These are phyloP conservation scores for Fraxinus angustifolia DNA, from an alignment of 305 asterid species.

Conservation along the genomic window DNA sequence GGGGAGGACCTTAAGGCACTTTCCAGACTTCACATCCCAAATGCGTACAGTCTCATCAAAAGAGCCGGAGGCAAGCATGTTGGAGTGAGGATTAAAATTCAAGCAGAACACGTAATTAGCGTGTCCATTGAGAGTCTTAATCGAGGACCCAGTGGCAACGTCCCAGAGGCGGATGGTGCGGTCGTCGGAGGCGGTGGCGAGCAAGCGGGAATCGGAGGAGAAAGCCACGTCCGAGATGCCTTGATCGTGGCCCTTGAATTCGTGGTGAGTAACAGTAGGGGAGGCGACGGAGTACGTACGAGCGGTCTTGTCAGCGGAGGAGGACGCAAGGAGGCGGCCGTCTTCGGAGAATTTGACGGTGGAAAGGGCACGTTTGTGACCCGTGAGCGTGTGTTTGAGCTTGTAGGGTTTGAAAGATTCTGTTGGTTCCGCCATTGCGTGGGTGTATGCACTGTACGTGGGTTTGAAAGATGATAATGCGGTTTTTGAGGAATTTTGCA, in stretches of 20 bases:
- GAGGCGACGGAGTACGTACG: conserved; percentile 55
- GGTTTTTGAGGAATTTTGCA: neutral
- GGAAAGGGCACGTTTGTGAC: conserved; percentile 74
- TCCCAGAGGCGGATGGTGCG: conserved; percentile 84
- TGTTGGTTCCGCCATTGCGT: conserved; percentile 34
- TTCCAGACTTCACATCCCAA: conserved; percentile 95
- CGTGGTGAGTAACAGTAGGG: conserved; percentile 42
- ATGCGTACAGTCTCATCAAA: conserved; percentile 90
- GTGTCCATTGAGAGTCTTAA: conserved; percentile 82
- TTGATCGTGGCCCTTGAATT: conserved; percentile 68
- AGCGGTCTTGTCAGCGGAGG: conserved; percentile 87
- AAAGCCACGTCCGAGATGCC: conserved; percentile 85
- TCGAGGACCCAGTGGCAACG: conserved; percentile 60
- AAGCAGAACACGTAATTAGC: conserved; percentile 83
- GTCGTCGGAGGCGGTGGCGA: conserved; percentile 96
- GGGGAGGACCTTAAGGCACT: conserved; percentile 85
- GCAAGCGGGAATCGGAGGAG: conserved; percentile 71
- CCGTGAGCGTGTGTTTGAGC: conserved; percentile 65
- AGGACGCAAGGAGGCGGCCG: conserved; percentile 66
- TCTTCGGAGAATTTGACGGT: conserved; percentile 79
- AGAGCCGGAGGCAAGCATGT: conserved; percentile 83
- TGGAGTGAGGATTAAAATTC: conserved; percentile 76
- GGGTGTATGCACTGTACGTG: neutral
- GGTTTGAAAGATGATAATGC: neutral
- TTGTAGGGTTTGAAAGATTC: conserved; percentile 65